Percentiles rank a stretch among this genome's conserved stretches.
These are phyloP conservation scores for Akanthomyces lecanii DNA, from an alignment of 2,329 filamentous ascomycete species.

Conservation along the genomic window DNA sequence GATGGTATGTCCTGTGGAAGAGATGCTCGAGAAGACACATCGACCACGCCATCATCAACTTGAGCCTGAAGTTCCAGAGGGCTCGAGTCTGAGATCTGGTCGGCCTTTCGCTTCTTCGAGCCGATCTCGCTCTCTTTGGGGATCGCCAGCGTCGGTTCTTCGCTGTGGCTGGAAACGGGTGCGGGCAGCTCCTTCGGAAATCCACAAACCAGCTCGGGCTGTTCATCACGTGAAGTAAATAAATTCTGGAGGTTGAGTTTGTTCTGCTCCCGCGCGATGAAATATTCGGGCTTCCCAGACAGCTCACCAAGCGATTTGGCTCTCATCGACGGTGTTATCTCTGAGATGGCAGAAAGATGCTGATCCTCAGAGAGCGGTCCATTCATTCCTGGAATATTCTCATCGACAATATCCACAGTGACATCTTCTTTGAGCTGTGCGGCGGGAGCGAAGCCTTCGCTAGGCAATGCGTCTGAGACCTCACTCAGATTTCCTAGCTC, in stretches of 20 bases:
- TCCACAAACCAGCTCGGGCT: neutral
- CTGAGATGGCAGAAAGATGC: constrained; percentile 28
- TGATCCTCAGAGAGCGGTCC: neutral
- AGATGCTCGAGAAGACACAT: neutral
- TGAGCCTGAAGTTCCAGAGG: neutral
- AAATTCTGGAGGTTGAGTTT: constrained; percentile 17
- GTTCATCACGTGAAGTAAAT: neutral
- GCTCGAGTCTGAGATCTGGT: neutral
- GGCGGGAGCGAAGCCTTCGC: neutral
- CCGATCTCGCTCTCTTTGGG: neutral
- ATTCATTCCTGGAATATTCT: neutral
- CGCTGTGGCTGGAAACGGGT: neutral
- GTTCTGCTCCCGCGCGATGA: constrained; percentile 37
- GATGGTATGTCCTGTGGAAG: neutral
- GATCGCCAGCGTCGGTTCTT: neutral
- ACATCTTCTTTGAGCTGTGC: neutral
- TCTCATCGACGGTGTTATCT: neutral
- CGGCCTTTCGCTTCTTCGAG: constrained; percentile 3
- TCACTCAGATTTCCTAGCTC: neutral
- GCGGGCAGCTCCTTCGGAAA: neutral
- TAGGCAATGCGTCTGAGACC: neutral
- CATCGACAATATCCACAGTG: neutral
- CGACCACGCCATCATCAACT: neutral
- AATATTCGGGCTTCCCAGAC: constrained; percentile 37
- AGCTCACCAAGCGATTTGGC: constrained; percentile 22